Percentiles rank a stretch among this genome's conserved stretches.
Conservation (phyloP, 495 filamentous ascomycete species). For the Talaromyces trachyspermus region DNA sequence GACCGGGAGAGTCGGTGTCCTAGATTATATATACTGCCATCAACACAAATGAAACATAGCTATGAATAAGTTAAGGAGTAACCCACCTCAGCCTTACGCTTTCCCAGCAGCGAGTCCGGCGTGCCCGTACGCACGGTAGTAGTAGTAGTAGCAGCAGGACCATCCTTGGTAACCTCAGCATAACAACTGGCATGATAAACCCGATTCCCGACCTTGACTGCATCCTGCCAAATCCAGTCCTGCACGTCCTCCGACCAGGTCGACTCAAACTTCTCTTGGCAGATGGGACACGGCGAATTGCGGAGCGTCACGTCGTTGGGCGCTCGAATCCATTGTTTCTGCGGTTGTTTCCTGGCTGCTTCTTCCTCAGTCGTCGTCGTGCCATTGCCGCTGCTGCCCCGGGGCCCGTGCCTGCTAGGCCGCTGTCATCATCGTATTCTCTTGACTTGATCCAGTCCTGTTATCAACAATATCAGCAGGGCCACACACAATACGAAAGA, state of each 20-base stretch:
- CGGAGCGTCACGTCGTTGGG: constrained; percentile 67
- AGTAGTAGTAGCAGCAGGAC: constrained; percentile 24
- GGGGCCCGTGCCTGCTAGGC: constrained; percentile 31
- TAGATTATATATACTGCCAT: not conserved
- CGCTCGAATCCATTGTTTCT: constrained; percentile 70
- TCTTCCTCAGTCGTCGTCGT: constrained; percentile 26
- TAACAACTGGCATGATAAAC: constrained; percentile 90
- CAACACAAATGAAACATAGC: not conserved
- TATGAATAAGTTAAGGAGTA: no score
- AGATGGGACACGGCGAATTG: constrained; percentile 78
- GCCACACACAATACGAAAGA: constrained; percentile 7
- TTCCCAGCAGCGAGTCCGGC: constrained; percentile 63
- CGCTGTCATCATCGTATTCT: constrained; percentile 61
- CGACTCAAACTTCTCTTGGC: constrained; percentile 88
- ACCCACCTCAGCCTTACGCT: constrained; percentile 69
- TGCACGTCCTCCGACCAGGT: constrained; percentile 84
- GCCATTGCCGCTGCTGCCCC: constrained; percentile 21
- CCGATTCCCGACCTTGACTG: constrained; percentile 65
- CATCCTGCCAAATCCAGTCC: constrained; percentile 96
- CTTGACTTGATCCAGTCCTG: constrained; percentile 85
- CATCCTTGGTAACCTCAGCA: constrained; percentile 69
- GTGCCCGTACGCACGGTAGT: constrained; percentile 42
- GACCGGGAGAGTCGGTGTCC: constrained; percentile 30
- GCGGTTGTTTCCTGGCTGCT: constrained; percentile 47
- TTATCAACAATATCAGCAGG: no score